phyloP scores from a whole-genome alignment of 371 early-diverging fungal species.

The Aphelidium insulamus region DNA sequence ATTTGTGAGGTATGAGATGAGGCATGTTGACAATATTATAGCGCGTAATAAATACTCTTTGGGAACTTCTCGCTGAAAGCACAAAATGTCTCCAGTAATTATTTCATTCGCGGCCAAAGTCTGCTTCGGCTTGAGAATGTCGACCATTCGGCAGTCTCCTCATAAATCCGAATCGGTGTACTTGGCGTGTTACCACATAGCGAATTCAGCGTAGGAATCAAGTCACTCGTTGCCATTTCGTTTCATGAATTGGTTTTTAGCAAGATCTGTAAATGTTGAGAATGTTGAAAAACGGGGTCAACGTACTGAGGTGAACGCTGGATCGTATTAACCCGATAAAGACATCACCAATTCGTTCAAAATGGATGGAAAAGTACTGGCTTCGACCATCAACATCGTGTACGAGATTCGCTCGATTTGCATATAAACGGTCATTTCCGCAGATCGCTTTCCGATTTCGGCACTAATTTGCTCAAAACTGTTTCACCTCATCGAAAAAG shows the following conservation, averaged over 20 bases:
- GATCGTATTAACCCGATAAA: slow-evolving; percentile 69
- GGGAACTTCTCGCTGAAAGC: slow-evolving; percentile 36
- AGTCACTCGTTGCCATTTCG: slow-evolving; percentile 27
- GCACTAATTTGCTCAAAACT: slow-evolving; percentile 20
- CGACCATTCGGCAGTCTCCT: slow-evolving; percentile 85
- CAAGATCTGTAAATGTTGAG: slow-evolving; percentile 16
- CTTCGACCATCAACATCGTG: slow-evolving; percentile 2
- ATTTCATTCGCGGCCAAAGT: slow-evolving; percentile 56
- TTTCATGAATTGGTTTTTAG: slow-evolving; percentile 37
- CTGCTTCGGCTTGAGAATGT: slow-evolving; percentile 27
- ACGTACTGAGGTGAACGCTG: slow-evolving; percentile 28
- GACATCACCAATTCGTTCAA: slow-evolving; percentile 21
- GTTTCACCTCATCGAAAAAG: slow-evolving; percentile 10
- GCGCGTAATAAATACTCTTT: no score
- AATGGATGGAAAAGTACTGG: slow-evolving; percentile 8
- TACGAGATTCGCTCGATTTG: slow-evolving; percentile 12
- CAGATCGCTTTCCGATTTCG: slow-evolving; percentile 13
- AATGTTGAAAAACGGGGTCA: not conserved
- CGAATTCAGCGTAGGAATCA: slow-evolving; percentile 27
- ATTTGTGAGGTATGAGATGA: not conserved
- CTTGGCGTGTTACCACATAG: slow-evolving; percentile 25
- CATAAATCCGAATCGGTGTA: slow-evolving; percentile 37
- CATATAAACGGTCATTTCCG: slow-evolving; percentile 30
- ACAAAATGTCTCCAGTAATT: slow-evolving; percentile 77
- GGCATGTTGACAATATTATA: slow-evolving; percentile 11